Base-by-base conservation (phyloP, 2,329 filamentous ascomycete genomes). In the Lasiodiplodia hormozganensis region DNA sequence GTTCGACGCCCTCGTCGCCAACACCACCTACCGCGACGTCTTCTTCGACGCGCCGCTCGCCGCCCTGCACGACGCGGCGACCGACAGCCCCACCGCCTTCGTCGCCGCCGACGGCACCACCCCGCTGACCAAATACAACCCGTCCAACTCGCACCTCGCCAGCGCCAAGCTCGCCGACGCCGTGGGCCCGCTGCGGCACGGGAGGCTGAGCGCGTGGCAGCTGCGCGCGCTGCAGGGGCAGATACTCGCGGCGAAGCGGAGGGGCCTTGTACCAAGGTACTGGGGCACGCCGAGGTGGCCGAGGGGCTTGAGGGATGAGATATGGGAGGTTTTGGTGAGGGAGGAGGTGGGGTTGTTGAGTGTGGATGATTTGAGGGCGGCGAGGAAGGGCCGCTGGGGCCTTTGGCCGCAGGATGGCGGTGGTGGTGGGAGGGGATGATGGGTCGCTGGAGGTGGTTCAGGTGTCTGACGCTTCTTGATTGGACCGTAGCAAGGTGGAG, bases 131-230 rank as follows among this genome's bases (percentile, higher is more conserved):
- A 76, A 76, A 0, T 78, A 80, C n/a, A 92, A 91, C 76, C 90
- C 88, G 4, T 78, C 80, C n/a, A 92, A 91, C 76, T 90, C 88
- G 5, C 89, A 88, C 78, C 92, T 91, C 76, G 88, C 90, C 21
- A 89, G 86, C 58, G 83, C 85, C 3, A 84, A 86, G n/a, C 89
- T 92, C 74, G 78, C 76, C 23, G 73, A 76, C 4, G 76, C 84
- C 1, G 82, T 92, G 14, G 56, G 54, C 12, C 47, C 38, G 21
- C 79, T 82, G 56, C 83, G 77, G 81, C 8, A 16, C 4, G 84
- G 83, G 4, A 79, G 78, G 2, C 74, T 92, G 1, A 84, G 80
- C 0, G 67, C 76, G 1, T 68, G 70, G 6, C 86, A 88, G 71
- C 74, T 85, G 58, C 72, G 80, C 0, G 74, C 77, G 12, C 79